These are phyloP conservation scores for Colletotrichum nymphaeae DNA, from an alignment of 2,329 filamentous ascomycete genomes.

Conservation along the genomic window DNA sequence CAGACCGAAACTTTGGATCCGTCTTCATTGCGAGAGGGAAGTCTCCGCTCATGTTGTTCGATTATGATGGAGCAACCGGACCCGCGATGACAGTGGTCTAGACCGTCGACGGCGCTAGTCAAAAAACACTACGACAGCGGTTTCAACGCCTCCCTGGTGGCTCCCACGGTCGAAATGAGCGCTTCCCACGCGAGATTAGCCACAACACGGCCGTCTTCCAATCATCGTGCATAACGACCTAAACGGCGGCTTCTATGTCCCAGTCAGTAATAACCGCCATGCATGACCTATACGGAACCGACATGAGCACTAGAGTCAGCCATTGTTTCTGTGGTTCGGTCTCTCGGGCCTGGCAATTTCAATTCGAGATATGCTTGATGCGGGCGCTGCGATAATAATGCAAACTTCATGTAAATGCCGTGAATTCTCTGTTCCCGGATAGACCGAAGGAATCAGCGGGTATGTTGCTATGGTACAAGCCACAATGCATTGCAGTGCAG, in stretches of 20 bases:
- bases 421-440: conserved; percentile 11
- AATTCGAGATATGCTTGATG: neutral
- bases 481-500: neutral
- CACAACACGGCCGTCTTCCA: conserved; percentile 15
- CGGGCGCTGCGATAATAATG: neutral
- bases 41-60: neutral
- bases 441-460: conserved; percentile 12
- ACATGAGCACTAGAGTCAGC: neutral
- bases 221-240: conserved; percentile 15
- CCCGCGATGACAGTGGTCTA: conserved; percentile 1
- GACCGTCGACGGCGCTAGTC: conserved; percentile 13
- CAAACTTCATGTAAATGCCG: conserved; percentile 11
- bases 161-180: conserved; percentile 30
- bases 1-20: conserved; percentile 10
- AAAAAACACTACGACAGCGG: neutral
- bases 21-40: neutral
- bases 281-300: conserved; percentile 3
- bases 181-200: conserved; percentile 34
- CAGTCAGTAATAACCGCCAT: conserved; percentile 6
- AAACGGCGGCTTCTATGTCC: neutral
- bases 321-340: neutral
- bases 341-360: neutral
- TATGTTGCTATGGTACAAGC: conserved; percentile 32
- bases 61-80: neutral
- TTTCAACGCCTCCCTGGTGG: conserved; percentile 18